A percentile compares a stretch with the other conserved stretches of the same genome.
These are phyloP conservation scores for Fusarium oxysporum DNA, from an alignment of 2,329 filamentous ascomycete genomes.

Conservation along the genomic window DNA sequence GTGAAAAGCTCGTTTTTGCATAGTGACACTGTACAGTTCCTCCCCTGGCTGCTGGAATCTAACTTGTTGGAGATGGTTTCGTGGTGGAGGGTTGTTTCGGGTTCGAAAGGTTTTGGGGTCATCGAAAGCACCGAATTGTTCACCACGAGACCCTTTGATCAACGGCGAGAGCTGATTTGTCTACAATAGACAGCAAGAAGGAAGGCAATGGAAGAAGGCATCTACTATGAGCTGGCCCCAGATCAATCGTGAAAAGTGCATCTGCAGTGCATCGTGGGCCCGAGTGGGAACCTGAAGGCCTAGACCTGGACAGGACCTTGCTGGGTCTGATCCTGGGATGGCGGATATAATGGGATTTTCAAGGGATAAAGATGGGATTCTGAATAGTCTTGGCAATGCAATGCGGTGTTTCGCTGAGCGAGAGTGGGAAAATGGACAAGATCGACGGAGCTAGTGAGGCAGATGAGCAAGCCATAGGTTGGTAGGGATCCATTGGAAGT, in stretches of 20 bases:
- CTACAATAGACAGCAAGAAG: not conserved
- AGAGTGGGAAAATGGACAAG: slow-evolving; percentile 18
- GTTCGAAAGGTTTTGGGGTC: slow-evolving; percentile 21
- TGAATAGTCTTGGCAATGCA: slow-evolving; percentile 14
- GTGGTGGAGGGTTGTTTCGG: slow-evolving; percentile 16
- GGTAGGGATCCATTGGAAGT: slow-evolving; percentile 10
- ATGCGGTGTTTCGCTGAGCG: slow-evolving; percentile 12
- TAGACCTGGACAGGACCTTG: not conserved
- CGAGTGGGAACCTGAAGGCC: slow-evolving; percentile 9
- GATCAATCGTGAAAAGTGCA: not conserved
- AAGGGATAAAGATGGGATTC: slow-evolving; percentile 34
- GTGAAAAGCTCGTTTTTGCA: not conserved
- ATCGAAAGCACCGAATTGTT: slow-evolving; percentile 16
- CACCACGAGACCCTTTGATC: slow-evolving; percentile 20
- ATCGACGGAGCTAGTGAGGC: slow-evolving; percentile 32
- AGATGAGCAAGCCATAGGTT: slow-evolving; percentile 19
- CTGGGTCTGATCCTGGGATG: not conserved
- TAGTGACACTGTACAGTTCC: not conserved
- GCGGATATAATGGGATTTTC: slow-evolving; percentile 17
- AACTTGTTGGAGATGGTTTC: not conserved
- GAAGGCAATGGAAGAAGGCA: not conserved
- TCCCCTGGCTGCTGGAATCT: not conserved
- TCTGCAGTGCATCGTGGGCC: not conserved
- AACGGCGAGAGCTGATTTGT: not conserved
- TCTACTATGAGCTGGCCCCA: not conserved